Base-by-base conservation (phyloP, 106 monocot species). In the Dendrobium officinale region DNA sequence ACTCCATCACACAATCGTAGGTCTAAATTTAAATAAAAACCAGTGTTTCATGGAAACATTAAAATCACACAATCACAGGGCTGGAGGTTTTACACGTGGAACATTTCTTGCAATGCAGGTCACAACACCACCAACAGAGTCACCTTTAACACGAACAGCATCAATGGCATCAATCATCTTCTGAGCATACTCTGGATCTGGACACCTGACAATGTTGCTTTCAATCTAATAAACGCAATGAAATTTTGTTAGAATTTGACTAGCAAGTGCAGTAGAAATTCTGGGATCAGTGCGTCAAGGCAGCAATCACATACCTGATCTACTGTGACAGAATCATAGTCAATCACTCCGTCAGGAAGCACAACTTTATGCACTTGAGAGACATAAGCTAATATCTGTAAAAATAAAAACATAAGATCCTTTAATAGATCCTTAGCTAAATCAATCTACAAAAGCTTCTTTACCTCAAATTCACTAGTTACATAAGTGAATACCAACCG, bases 141-240 rank as follows among this genome's bases (percentile, higher is more conserved):
- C 98, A 0, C 98, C 98, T 86, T 61, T 87, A 41, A 95, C 92
- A 80, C 98, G 86, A 27, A 99, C 89, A 79, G 72, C 85, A 85
- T 99, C 95, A 83, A 99, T 93, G 48, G 92, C 98, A 80, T 89
- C 91, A 78, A 99, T 99, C 98, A 99, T 99, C 85, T 91, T 99
- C 67, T 92, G 85, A 75, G 92, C 98, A 86, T 91, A 91, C 81
- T 91, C 98, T 80, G 91, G 92, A 88, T 99, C 88, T 13, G 98
- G 98, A 68, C 98, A 99, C 80, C 98, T 92, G 41, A 93, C 98
- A 66, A 99, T 99, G 67, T 95, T 99, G 76, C 91, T 93, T 79
- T 99, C 98, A 80, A 99, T 90, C 98, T 99, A 89, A 42, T 40
- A 78, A 85, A 45, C 59, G 58, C 68, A 81, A 64, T 43, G 24